Evolutionary conservation across 768 basidiomycete species (phyloP), one percentile per base, ranked within the genome.

Genomic region (Lactarius indigo): DNA sequence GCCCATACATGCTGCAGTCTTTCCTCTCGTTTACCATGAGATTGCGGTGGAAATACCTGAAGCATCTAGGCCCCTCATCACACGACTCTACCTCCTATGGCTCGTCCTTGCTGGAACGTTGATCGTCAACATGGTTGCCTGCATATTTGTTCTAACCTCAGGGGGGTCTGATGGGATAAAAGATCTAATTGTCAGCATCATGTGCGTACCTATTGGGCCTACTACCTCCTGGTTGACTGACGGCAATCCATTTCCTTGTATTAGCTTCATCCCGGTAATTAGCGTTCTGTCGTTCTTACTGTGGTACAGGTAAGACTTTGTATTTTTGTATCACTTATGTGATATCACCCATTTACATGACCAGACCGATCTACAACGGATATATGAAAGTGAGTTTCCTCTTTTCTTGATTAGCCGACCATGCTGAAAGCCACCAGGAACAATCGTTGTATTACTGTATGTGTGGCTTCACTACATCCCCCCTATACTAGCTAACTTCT

Each of bases 331-430:
- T 68, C 59, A 59, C 61, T 63, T 68, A 60, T 61, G 70, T 64
- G 18, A 68, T 50, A 41, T n/a, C 67, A 63, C 41, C 60, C 42
- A 63, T 39, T 58, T 41, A 63, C 61, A 64, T 66, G 33, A 63
- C 59, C 73, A 94, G 94, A 73, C 96, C 96, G 18, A 92, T 96
- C 74, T 98, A 98, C 81, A 96, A 97, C 72, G 96, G 92, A 62
- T 96, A 94, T 81, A 93, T 94, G 88, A 96, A 97, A 85, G 96
- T 89, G 73, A 75, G 81, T 74, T 23, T 61, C 18, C 63, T 41
- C 39, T 61, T 42, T 52, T 31, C 54, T 50, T 44, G 44, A n/a
- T 61, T 60, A 64, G 64, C 28, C 10, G 37, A 44, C 13, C 57
- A 59, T 59, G 57, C 67, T 78, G 52, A 74, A 64, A n/a, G 28